These are phyloP conservation scores for Penicillium longicatenatum DNA, from an alignment of 495 filamentous ascomycete genomes.

Conservation along the genomic window DNA sequence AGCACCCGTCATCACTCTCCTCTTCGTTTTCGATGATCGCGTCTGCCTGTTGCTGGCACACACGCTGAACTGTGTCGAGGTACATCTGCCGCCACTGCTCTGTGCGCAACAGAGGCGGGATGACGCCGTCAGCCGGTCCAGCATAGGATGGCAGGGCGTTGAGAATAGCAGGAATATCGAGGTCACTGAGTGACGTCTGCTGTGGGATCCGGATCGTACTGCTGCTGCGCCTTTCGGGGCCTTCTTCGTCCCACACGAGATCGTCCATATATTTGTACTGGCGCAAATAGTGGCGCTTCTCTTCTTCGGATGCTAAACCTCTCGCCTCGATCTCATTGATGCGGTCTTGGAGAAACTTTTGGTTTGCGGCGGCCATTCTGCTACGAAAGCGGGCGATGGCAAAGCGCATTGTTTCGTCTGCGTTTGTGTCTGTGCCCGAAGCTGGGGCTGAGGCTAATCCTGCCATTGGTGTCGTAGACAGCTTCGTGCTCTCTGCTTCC, in stretches of 20 bases:
- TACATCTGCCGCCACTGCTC: not conserved
- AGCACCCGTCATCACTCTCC: not conserved
- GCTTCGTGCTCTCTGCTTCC: not conserved
- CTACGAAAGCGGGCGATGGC: constrained; percentile 8
- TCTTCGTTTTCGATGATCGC: not conserved
- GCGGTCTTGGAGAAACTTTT: constrained; percentile 4
- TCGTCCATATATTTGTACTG: not conserved
- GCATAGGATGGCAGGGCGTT: not conserved
- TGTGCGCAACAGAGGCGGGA: not conserved
- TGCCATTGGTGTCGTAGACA: not conserved
- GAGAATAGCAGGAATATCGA: not conserved
- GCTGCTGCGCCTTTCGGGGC: not conserved
- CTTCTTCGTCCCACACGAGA: not conserved
- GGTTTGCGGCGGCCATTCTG: constrained; percentile 8
- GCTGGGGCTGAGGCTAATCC: too few relatives aligned
- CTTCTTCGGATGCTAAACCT: not conserved
- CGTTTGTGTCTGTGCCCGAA: not conserved
- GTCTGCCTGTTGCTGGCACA: not conserved
- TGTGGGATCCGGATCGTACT: not conserved
- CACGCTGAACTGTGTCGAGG: not conserved
- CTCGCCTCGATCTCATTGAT: not conserved
- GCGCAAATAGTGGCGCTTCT: not conserved
- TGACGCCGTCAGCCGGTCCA: not conserved
- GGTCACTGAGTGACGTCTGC: not conserved
- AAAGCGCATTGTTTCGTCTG: constrained; percentile 11